Percentiles rank a stretch among this genome's conserved stretches.
Conservation (phyloP, 2,329 filamentous ascomycete genomes). For the Aspergillus clavatus region DNA sequence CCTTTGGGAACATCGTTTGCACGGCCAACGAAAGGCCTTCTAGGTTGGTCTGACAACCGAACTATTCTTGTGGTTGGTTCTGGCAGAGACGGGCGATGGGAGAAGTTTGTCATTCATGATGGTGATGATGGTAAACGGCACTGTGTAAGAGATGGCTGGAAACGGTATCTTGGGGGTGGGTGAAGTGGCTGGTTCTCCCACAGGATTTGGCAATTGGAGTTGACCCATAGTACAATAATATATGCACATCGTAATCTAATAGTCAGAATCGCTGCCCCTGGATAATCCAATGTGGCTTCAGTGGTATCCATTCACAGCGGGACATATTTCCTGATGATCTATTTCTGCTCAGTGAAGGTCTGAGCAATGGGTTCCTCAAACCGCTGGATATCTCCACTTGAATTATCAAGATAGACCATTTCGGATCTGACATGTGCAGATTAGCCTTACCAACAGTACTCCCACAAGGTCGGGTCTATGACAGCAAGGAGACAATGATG, state of each 20-base stretch:
- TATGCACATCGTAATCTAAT: slow-evolving; percentile 1
- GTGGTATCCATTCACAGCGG: neutral
- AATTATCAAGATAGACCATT: too few relatives aligned
- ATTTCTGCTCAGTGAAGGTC: too few relatives aligned
- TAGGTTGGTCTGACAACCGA: slow-evolving; percentile 76
- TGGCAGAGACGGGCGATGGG: slow-evolving; percentile 77
- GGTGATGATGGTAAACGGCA: slow-evolving; percentile 63
- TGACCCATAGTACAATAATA: slow-evolving; percentile 1
- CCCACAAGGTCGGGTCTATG: too few relatives aligned
- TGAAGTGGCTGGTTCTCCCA: slow-evolving; percentile 14
- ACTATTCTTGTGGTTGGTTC: slow-evolving; percentile 73
- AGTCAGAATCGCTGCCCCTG: neutral
- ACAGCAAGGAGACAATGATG: neutral
- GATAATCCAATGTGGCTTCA: neutral
- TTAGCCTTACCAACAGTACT: too few relatives aligned
- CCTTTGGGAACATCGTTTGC: slow-evolving; percentile 51
- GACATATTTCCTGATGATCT: neutral
- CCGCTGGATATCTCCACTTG: too few relatives aligned
- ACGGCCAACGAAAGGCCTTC: slow-evolving; percentile 70
- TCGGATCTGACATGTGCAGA: too few relatives aligned
- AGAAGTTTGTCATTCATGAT: slow-evolving; percentile 72
- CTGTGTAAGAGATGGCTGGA: slow-evolving; percentile 73
- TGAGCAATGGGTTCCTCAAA: too few relatives aligned
- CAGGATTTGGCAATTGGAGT: neutral
- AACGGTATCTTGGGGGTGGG: slow-evolving; percentile 60